Conservation (phyloP, 352 stramenopile species). For the Plasmopara viticola region DNA sequence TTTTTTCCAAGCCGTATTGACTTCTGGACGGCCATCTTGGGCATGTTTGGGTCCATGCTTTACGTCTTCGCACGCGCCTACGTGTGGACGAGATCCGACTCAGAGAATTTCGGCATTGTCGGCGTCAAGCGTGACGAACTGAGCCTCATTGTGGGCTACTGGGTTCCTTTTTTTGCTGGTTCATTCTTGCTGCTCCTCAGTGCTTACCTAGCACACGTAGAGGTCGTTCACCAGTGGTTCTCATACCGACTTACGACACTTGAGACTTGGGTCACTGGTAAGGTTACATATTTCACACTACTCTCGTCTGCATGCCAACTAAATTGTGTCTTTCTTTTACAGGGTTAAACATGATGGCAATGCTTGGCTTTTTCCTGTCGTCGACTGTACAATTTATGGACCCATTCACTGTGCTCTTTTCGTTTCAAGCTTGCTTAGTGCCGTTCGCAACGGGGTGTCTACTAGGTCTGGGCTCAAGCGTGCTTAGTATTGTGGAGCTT, state of each 20-base stretch:
- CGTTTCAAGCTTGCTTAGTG: slow-evolving; percentile 62
- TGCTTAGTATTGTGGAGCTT: slow-evolving; percentile 70
- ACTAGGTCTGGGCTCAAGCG: slow-evolving; percentile 50
- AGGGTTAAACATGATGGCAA: slow-evolving; percentile 59
- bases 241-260: slow-evolving; percentile 61
- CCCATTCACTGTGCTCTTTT: slow-evolving; percentile 69
- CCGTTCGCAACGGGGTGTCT: slow-evolving; percentile 67
- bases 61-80: slow-evolving; percentile 57
- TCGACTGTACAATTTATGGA: slow-evolving; percentile 83
- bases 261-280: slow-evolving; percentile 44
- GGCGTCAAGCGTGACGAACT: slow-evolving; percentile 58
- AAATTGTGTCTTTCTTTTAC: slow-evolving; percentile 9
- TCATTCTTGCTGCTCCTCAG: slow-evolving; percentile 71
- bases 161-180: slow-evolving; percentile 76
- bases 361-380: slow-evolving; percentile 68
- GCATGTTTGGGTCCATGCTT: slow-evolving; percentile 52
- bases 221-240: slow-evolving; percentile 81
- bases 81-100: slow-evolving; percentile 44
- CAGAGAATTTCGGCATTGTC: slow-evolving; percentile 71
- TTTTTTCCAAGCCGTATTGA: slow-evolving; percentile 81
- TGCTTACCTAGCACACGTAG: slow-evolving; percentile 73
- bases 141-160: slow-evolving; percentile 69
- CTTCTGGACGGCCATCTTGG: slow-evolving; percentile 66
- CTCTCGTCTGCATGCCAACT: slow-evolving; percentile 8
- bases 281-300: slow-evolving; percentile 4